phyloP scores from a whole-genome alignment of 371 early-diverging fungal genomes.

The Mucor plumbeus region DNA sequence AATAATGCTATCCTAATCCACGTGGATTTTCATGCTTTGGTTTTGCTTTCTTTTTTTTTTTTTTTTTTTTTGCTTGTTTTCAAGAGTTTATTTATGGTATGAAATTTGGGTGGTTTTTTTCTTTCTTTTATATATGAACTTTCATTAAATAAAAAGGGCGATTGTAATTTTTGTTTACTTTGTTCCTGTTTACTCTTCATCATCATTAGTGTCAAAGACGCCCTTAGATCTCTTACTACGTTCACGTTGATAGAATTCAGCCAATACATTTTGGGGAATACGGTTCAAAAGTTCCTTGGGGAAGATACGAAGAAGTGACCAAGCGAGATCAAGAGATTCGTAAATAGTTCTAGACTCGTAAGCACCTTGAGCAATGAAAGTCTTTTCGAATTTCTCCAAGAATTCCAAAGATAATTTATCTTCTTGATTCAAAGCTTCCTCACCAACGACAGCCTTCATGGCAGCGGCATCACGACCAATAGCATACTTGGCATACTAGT shows the following conservation, averaged over 20 bases:
- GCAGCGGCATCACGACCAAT: constrained; percentile 99
- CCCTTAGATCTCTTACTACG: constrained; percentile 66
- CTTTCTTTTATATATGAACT: neutral
- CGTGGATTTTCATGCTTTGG: neutral
- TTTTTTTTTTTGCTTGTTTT: neutral
- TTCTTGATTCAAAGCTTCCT: constrained; percentile 98
- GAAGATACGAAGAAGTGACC: constrained; percentile 99
- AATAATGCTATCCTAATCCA: constrained; percentile 4
- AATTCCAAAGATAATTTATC: constrained; percentile 99
- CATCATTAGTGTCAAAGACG: constrained; percentile 55
- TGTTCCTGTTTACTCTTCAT: constrained; percentile 26
- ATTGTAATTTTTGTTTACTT: neutral
- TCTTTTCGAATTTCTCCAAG: constrained; percentile 98
- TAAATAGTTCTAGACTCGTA: constrained; percentile 98
- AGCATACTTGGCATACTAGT: constrained; percentile 99
- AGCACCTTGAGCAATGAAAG: constrained; percentile 94
- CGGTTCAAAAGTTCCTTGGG: constrained; percentile 99
- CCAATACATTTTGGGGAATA: constrained; percentile 96
- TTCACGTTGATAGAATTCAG: constrained; percentile 94
- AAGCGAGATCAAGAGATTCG: constrained; percentile 98
- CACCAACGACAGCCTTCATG: constrained; percentile 99
- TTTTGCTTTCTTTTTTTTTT: neutral
- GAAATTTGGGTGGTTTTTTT: constrained; percentile 5
- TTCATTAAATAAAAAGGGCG: neutral
- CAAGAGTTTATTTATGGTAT: constrained; percentile 12